phyloP scores from a whole-genome alignment of 139 green algal species.

The Volvox africanus region DNA sequence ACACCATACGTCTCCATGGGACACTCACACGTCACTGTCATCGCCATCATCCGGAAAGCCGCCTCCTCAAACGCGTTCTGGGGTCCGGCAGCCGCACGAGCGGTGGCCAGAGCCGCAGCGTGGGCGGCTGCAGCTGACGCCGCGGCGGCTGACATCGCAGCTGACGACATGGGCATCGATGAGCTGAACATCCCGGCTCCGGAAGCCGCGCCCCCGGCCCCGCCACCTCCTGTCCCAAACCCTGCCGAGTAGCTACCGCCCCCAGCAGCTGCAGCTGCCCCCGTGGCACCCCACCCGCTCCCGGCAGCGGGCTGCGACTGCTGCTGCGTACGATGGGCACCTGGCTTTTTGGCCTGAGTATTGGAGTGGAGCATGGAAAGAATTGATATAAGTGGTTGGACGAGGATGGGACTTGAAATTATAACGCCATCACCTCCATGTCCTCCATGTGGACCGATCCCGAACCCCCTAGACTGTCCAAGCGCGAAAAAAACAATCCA shows the following conservation, averaged over 20 bases:
- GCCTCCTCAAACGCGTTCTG: constrained; percentile 20
- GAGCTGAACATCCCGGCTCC: too few species aligned
- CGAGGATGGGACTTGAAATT: too few species aligned
- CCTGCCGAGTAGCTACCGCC: too few species aligned
- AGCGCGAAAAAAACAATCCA: background rate
- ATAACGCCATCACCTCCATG: too few species aligned
- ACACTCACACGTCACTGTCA: constrained; percentile 18
- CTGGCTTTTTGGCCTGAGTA: too few species aligned
- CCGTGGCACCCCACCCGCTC: too few species aligned
- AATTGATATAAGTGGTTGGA: too few species aligned
- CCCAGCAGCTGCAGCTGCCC: too few species aligned
- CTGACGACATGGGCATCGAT: background rate
- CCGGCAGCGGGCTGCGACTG: too few species aligned
- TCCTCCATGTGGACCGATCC: background rate
- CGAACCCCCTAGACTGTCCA: background rate
- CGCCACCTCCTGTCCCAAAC: background rate
- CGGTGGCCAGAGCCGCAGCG: background rate
- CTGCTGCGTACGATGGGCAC: too few species aligned
- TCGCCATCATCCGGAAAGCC: background rate
- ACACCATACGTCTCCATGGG: background rate
- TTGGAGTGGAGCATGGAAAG: too few species aligned
- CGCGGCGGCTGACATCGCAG: background rate
- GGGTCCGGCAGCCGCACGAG: background rate
- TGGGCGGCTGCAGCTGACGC: background rate
- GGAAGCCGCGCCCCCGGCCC: background rate